These are phyloP conservation scores for Chaetomium cochliodes DNA, from an alignment of 495 filamentous ascomycete species.

Conservation along the genomic window DNA sequence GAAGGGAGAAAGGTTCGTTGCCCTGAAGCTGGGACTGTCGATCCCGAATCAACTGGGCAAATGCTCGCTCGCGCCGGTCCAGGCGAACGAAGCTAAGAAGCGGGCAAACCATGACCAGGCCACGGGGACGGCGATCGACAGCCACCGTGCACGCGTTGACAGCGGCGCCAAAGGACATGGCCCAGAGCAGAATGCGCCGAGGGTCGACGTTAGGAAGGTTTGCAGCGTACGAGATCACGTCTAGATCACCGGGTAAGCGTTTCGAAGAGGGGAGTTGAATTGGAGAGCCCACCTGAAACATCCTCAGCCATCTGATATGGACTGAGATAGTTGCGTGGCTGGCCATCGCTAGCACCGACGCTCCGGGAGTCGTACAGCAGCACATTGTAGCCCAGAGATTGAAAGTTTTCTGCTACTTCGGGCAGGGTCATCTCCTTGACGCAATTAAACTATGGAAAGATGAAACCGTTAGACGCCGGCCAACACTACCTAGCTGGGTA, in stretches of 20 bases:
- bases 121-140: constrained; percentile 16
- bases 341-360: constrained; percentile 43
- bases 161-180: constrained; percentile 44
- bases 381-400: constrained; percentile 38
- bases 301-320: constrained; percentile 40
- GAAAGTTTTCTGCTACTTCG: constrained; percentile 41
- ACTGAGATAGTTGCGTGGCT: constrained; percentile 45
- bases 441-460: constrained; percentile 42
- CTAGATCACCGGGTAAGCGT: constrained; percentile 39
- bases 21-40: constrained; percentile 33
- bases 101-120: constrained; percentile 26
- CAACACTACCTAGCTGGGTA: too few species aligned
- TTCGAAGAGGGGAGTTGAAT: not conserved
- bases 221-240: constrained; percentile 18
- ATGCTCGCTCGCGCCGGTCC: constrained; percentile 17
- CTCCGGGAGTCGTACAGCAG: constrained; percentile 46
- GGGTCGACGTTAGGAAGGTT: constrained; percentile 34
- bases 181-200: constrained; percentile 48
- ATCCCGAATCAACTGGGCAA: constrained; percentile 30
- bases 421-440: constrained; percentile 45
- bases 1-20: constrained; percentile 27
- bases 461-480: too few species aligned
- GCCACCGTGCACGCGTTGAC: constrained; percentile 15
- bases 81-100: constrained; percentile 18
- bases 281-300: constrained; percentile 20